These are phyloP conservation scores for Herpetomonas samuelpessoai DNA, from an alignment of 208 protist species.

Conservation along the genomic window DNA sequence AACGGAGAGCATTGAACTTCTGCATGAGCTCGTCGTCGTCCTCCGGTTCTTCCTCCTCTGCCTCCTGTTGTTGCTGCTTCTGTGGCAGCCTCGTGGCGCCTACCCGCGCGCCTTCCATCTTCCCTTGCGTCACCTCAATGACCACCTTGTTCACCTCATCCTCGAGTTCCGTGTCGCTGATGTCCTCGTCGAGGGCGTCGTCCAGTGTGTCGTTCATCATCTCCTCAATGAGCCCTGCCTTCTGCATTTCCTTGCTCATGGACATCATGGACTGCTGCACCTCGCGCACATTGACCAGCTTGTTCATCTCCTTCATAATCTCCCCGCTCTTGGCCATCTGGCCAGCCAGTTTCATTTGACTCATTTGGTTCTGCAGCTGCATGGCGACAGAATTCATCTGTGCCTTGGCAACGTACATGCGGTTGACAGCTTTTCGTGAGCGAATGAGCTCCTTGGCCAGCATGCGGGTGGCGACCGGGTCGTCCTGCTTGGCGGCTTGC, in stretches of 20 bases:
- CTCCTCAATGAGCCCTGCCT: conserved; percentile 89
- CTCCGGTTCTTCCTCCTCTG: conserved; percentile 29
- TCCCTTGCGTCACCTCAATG: conserved; percentile 67
- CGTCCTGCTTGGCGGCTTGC: conserved; percentile 74
- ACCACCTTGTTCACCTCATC: conserved; percentile 89
- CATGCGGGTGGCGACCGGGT: conserved; percentile 71
- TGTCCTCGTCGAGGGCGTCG: conserved; percentile 72
- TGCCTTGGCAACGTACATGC: conserved; percentile 85
- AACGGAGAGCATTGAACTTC: conserved; percentile 59
- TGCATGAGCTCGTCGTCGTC: conserved; percentile 50
- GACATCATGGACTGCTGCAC: conserved; percentile 74
- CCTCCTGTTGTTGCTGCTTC: conserved; percentile 18
- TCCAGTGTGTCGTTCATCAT: conserved; percentile 90
- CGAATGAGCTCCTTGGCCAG: conserved; percentile 82
- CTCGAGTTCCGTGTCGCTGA: conserved; percentile 85
- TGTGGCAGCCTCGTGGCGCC: conserved; percentile 46
- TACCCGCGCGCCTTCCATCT: conserved; percentile 70
- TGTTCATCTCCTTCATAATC: conserved; percentile 90
- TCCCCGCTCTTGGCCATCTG: conserved; percentile 60
- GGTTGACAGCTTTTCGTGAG: conserved; percentile 70
- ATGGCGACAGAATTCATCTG: conserved; percentile 91
- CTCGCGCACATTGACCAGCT: conserved; percentile 72
- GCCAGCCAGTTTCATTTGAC: conserved; percentile 77
- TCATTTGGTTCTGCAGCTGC: conserved; percentile 84
- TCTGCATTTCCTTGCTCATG: conserved; percentile 86